Evolutionary conservation across 1,284 basidiomycete species (phyloP).

Genomic region (Moesziomyces sp.): DNA sequence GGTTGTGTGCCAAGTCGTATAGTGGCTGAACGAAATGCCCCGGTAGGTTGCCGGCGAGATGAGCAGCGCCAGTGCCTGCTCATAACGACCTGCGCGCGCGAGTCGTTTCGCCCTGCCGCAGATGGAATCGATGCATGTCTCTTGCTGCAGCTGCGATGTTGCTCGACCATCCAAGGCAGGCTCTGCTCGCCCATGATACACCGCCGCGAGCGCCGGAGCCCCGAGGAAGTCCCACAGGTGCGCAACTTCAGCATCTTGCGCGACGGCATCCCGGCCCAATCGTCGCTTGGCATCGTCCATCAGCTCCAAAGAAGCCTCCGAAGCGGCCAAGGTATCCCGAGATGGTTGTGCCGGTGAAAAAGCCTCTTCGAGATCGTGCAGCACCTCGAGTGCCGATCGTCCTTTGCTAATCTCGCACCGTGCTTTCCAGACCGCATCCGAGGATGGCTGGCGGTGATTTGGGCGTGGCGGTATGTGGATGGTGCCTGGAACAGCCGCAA

Average conservation of each 20-base stretch:
- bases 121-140: slow-evolving; percentile 20
- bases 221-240: slow-evolving; percentile 28
- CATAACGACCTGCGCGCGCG: slow-evolving; percentile 29
- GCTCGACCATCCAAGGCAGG: not conserved
- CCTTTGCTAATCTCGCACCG: slow-evolving; percentile 17
- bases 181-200: slow-evolving; percentile 18
- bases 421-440: slow-evolving; percentile 34
- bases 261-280: slow-evolving; percentile 19
- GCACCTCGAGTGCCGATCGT: slow-evolving; percentile 23
- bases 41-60: slow-evolving; percentile 20
- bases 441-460: not conserved
- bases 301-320: slow-evolving; percentile 32
- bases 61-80: slow-evolving; percentile 30
- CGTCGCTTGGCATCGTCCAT: slow-evolving; percentile 42
- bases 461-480: not conserved
- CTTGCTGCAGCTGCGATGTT: slow-evolving; percentile 12
- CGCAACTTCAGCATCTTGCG: slow-evolving; percentile 11
- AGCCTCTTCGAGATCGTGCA: slow-evolving; percentile 21
- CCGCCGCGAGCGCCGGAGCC: slow-evolving; percentile 20
- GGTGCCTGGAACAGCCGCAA: slow-evolving; percentile 7
- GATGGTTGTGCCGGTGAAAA: slow-evolving; percentile 16
- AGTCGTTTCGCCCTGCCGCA: slow-evolving; percentile 21
- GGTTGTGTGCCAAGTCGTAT: slow-evolving; percentile 21
- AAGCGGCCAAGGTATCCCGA: slow-evolving; percentile 16
- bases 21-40: slow-evolving; percentile 26